Evolutionary conservation across 139 green algal genomes (phyloP).

Genomic region (Tetradesmus obliquus): DNA sequence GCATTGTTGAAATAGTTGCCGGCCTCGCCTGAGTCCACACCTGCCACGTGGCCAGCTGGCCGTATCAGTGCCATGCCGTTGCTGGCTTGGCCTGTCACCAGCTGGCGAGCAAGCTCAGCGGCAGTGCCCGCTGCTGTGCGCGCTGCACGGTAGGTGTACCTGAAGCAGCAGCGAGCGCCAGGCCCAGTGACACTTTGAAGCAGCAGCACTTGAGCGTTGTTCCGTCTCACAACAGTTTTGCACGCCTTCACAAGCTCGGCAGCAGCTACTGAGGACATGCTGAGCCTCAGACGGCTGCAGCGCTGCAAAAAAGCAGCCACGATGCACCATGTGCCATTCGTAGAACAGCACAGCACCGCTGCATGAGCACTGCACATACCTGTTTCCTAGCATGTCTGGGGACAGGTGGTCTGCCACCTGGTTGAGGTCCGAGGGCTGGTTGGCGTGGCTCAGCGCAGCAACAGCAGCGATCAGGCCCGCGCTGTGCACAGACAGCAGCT

Average conservation of each 20-base stretch:
- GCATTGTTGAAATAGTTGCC: slow-evolving; percentile 88
- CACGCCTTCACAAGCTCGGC: too few relatives aligned
- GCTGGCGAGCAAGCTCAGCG: slow-evolving; percentile 64
- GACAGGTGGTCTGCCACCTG: slow-evolving; percentile 21
- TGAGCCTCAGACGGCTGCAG: neutral
- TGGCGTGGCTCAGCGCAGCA: slow-evolving; percentile 18
- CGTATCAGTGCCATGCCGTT: slow-evolving; percentile 73
- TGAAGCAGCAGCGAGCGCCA: neutral
- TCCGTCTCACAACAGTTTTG: too few relatives aligned
- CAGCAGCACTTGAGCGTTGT: too few relatives aligned
- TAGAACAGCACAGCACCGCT: neutral
- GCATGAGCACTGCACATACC: neutral
- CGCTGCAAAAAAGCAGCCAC: neutral
- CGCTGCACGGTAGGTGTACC: slow-evolving; percentile 50
- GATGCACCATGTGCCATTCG: neutral
- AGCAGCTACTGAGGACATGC: slow-evolving; percentile 49
- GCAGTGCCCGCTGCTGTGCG: slow-evolving; percentile 72
- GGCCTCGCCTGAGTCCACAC: slow-evolving; percentile 58
- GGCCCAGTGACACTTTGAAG: too few relatives aligned
- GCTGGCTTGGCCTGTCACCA: slow-evolving; percentile 52
- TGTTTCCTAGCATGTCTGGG: slow-evolving; percentile 43
- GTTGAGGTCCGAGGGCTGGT: slow-evolving; percentile 11
- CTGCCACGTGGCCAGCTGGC: slow-evolving; percentile 66
- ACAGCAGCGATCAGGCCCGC: slow-evolving; percentile 61
- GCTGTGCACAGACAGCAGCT: slow-evolving; percentile 77